These are phyloP conservation scores for Pythium periplocum DNA, from an alignment of 352 stramenopile species.

Conservation along the genomic window DNA sequence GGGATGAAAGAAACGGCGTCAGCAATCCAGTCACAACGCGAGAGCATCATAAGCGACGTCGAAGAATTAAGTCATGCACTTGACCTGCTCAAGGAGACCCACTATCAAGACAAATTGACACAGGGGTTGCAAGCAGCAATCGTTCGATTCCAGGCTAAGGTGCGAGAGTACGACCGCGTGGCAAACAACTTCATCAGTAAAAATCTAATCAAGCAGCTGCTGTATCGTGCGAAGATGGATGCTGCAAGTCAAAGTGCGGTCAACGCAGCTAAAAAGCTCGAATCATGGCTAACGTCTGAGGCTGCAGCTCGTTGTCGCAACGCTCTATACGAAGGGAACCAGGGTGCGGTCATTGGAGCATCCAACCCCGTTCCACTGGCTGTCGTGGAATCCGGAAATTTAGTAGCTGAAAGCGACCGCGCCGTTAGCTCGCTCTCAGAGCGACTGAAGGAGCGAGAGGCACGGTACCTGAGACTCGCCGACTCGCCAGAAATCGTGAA, in stretches of 20 bases:
- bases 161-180: conserved; percentile 7
- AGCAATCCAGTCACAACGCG: neutral
- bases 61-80: neutral
- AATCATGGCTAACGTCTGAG: no score
- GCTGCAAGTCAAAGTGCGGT: neutral
- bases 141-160: neutral
- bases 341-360: no score
- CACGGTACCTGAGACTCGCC: neutral
- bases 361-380: no score
- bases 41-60: conserved; percentile 1
- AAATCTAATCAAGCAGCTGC: conserved; percentile 2
- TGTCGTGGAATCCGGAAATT: no score
- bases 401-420: neutral
- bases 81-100: neutral
- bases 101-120: neutral
- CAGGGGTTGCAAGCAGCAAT: neutral
- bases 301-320: no score
- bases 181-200: conserved; percentile 1
- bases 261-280: neutral
- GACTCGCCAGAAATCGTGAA: conserved; percentile 5
- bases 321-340: no score
- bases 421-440: neutral
- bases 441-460: neutral
- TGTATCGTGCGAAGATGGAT: neutral
- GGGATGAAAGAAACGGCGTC: conserved; percentile 2